Base-by-base conservation (phyloP, 139 green algal species). In the Volvox reticuliferus region DNA sequence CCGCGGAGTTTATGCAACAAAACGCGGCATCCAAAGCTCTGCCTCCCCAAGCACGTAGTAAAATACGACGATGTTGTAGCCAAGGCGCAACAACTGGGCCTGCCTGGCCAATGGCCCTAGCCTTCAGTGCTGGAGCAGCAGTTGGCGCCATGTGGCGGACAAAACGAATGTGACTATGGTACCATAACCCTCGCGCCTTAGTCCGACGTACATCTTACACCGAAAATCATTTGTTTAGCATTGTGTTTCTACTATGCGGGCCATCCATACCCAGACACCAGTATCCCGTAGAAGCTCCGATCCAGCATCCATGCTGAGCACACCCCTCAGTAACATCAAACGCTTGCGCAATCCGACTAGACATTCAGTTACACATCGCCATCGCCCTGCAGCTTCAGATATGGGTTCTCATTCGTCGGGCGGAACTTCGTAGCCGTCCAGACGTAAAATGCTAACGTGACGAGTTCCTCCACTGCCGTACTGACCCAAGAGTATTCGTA, bases 361-460 rank as follows among this genome's bases (percentile, higher is more conserved):
- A 28, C 67, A 28, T n/a, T n/a, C 30, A 22, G 26, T 67, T 62
- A 91, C 71, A 96, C 92, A 84, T 96, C 95, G 28, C 95, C 94
- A 32, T 97, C 96, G 79, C 95, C 65, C 12, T 94, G 87, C 24
- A 98, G 79, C 87, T 93, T 92, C 36, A 98, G 94, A 93, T 99
- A 99, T 0, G 98, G 96, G 90, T 99, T 93, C 21, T 83, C 76
- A 35, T 82, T 79, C 20, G 84, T 88, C 50, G 93, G 91, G 22
- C 97, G 95, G 94, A 99, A 99, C 77, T 95, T 95, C 17, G 97
- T 87, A 17, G 96, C 98, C 21, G 96, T 98, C 83, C 96, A 95
- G 68, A 97, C 87, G 91, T 99, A 99, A 93, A 99, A 99, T 19
- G 94, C 91, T 77, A 99, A 92, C 37, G 97, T 98, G 12, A 97